Conservation (phyloP, 1,284 basidiomycete genomes). For the Melampsora americana region DNA sequence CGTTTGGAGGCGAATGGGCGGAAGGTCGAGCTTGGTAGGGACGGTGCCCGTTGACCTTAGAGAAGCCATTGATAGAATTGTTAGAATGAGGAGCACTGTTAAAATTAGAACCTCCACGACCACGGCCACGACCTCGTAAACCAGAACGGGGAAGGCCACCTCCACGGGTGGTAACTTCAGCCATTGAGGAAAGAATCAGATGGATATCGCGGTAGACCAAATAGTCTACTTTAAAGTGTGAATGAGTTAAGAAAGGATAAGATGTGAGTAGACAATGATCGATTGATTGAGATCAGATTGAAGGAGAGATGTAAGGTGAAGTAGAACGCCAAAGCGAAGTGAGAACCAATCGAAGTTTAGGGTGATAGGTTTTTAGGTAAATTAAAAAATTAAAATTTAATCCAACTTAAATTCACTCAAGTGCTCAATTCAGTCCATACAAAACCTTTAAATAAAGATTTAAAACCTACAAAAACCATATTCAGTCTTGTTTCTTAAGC, state of each 20-base stretch:
- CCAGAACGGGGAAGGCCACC: slow-evolving; percentile 28
- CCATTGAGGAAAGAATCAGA: slow-evolving; percentile 30
- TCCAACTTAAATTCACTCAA: too few species aligned
- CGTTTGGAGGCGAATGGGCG: not conserved
- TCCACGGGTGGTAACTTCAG: slow-evolving; percentile 44
- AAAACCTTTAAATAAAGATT: too few species aligned
- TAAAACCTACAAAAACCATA: too few species aligned
- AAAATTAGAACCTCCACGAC: slow-evolving; percentile 26
- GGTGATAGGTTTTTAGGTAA: too few species aligned
- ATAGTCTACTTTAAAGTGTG: too few species aligned
- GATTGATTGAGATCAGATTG: not conserved
- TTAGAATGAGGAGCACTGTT: slow-evolving; percentile 15
- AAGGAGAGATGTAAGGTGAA: not conserved
- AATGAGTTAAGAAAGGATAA: not conserved
- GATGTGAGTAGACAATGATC: not conserved
- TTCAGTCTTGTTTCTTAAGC: too few species aligned
- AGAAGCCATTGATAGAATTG: slow-evolving; percentile 19
- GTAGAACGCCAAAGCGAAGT: not conserved
- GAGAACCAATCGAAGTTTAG: too few species aligned
- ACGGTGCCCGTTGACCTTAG: slow-evolving; percentile 31
- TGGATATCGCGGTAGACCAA: not conserved
- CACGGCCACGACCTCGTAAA: slow-evolving; percentile 33
- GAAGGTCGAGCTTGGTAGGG: slow-evolving; percentile 16
- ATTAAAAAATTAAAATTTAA: too few species aligned
- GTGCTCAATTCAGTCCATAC: too few species aligned